These are phyloP conservation scores for Asterochloris sp. DNA, from an alignment of 139 green algal species.

Conservation along the genomic window DNA sequence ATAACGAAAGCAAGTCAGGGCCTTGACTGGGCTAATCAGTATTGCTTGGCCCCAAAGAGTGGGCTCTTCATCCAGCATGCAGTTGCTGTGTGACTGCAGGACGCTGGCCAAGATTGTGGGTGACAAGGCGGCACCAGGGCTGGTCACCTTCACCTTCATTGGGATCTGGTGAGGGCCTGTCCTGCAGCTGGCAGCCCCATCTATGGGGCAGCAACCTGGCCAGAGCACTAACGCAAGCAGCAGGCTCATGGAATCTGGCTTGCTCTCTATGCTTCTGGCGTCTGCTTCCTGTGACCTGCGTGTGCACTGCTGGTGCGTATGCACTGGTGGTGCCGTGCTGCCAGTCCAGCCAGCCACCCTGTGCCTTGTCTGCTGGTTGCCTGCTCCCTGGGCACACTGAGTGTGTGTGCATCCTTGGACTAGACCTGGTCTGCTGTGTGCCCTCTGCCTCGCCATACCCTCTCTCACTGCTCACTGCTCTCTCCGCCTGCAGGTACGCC, in stretches of 20 bases:
- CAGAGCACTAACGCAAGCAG: too few species aligned
- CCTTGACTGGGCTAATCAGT: too few species aligned
- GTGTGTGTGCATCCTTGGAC: too few species aligned
- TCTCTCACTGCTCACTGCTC: background rate
- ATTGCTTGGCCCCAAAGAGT: too few species aligned
- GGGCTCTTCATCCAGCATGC: too few species aligned
- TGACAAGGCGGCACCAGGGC: slow-evolving; percentile 45
- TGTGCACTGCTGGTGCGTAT: background rate
- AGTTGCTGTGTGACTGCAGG: slow-evolving; percentile 34
- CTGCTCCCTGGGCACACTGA: background rate
- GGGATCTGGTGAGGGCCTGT: slow-evolving; percentile 61
- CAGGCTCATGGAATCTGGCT: too few species aligned
- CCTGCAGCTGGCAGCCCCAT: too few species aligned
- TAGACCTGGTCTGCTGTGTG: background rate
- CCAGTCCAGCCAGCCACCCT: background rate
- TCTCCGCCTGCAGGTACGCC: slow-evolving; percentile 69
- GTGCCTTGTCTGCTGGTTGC: background rate
- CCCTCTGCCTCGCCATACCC: background rate
- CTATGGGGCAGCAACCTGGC: too few species aligned
- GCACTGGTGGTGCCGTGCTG: background rate
- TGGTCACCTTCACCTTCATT: slow-evolving; percentile 81
- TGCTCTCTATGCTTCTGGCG: background rate
- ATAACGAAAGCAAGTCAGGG: too few species aligned
- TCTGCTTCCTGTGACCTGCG: background rate
- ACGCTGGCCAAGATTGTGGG: slow-evolving; percentile 70